These are phyloP conservation scores for Clonostachys rosea DNA, from an alignment of 2,329 filamentous ascomycete species.

Conservation along the genomic window DNA sequence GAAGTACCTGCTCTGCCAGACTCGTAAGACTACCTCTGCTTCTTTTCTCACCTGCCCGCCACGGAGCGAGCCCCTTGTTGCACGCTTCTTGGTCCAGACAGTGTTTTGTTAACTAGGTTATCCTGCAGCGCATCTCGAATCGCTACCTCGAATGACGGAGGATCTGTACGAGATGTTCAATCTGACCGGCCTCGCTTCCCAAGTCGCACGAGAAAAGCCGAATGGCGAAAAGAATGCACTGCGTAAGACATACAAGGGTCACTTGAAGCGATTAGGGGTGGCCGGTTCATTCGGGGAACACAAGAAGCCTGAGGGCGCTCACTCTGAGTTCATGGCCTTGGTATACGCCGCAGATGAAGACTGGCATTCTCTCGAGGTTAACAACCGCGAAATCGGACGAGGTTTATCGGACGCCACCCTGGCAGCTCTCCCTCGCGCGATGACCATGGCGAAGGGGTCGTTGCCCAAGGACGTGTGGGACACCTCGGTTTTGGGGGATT, in stretches of 20 bases:
- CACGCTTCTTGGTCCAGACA: slow-evolving; percentile 13
- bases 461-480: slow-evolving; percentile 54
- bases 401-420: slow-evolving; percentile 42
- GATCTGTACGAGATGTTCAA: slow-evolving; percentile 58
- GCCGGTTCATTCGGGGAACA: slow-evolving; percentile 55
- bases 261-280: slow-evolving; percentile 60
- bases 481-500: slow-evolving; percentile 51
- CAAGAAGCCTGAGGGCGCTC: slow-evolving; percentile 48
- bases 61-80: slow-evolving; percentile 6
- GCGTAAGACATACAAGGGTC: slow-evolving; percentile 64
- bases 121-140: slow-evolving; percentile 41
- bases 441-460: slow-evolving; percentile 52
- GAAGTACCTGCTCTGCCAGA: slow-evolving; percentile 64
- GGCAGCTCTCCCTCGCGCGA: slow-evolving; percentile 41
- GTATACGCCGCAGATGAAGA: slow-evolving; percentile 47
- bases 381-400: slow-evolving; percentile 48
- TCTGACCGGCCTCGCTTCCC: slow-evolving; percentile 50
- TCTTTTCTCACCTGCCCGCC: slow-evolving; percentile 15
- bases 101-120: slow-evolving; percentile 35
- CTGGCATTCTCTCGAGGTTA: slow-evolving; percentile 50
- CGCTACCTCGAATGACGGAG: slow-evolving; percentile 42
- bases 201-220: slow-evolving; percentile 58
- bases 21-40: slow-evolving; percentile 56
- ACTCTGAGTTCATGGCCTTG: slow-evolving; percentile 48
- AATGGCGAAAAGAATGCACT: slow-evolving; percentile 65